phyloP scores from a whole-genome alignment of 805 yeast species.

The Candida schatavii region DNA sequence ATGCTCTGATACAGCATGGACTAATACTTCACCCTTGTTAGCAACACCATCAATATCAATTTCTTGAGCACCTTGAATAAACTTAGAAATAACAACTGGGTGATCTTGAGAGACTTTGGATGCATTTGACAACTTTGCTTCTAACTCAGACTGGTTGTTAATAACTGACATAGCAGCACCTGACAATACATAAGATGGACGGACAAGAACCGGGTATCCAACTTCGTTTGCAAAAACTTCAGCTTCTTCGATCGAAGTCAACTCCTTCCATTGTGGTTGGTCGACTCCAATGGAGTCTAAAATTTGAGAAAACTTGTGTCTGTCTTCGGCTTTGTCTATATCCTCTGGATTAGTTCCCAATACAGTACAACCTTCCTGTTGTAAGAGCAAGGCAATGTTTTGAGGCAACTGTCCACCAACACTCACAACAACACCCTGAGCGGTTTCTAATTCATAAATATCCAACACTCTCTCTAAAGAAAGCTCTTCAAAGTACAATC shows the following conservation, averaged over 20 bases:
- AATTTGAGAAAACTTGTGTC: slow-evolving; percentile 95
- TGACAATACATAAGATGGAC: slow-evolving; percentile 95
- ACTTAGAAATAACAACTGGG: slow-evolving; percentile 96
- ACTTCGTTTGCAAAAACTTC: slow-evolving; percentile 80
- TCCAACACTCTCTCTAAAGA: slow-evolving; percentile 96
- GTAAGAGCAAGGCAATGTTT: slow-evolving; percentile 86
- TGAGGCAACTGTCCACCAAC: slow-evolving; percentile 99
- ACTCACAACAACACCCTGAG: slow-evolving; percentile 90
- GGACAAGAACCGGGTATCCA: slow-evolving; percentile 91
- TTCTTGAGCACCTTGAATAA: slow-evolving; percentile 93
- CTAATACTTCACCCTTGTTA: slow-evolving; percentile 77
- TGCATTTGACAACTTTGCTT: slow-evolving; percentile 78
- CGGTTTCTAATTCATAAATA: slow-evolving; percentile 87
- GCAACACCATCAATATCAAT: slow-evolving; percentile 98
- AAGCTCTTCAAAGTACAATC: slow-evolving; percentile 93
- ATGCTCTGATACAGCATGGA: slow-evolving; percentile 96
- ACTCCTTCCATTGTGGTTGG: slow-evolving; percentile 98
- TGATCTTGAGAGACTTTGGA: slow-evolving; percentile 92
- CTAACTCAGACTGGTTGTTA: slow-evolving; percentile 73
- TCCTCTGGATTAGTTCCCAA: slow-evolving; percentile 93
- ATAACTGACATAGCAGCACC: slow-evolving; percentile 99
- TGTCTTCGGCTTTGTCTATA: slow-evolving; percentile 96
- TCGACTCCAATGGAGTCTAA: slow-evolving; percentile 90
- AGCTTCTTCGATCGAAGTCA: slow-evolving; percentile 83
- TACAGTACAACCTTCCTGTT: slow-evolving; percentile 78